Evolutionary conservation across 257 asterid species (phyloP), one percentile per base, ranked within the genome.

Genomic region (Mitragyna speciosa): DNA sequence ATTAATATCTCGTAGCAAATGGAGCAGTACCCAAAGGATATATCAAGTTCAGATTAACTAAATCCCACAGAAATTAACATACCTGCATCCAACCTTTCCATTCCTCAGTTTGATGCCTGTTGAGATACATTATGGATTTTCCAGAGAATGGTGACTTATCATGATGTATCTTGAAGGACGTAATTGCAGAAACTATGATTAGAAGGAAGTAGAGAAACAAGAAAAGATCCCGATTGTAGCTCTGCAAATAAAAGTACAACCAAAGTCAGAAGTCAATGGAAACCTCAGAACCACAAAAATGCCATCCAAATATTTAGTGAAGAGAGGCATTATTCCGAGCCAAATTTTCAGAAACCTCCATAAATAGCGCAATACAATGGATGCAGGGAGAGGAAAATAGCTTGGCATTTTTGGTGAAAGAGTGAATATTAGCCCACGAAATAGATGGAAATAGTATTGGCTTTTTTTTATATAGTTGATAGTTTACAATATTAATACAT

Each of bases 61-160:
- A 77, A 56, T 64, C 16, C 31, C 14, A 26, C 8, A 20, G 68
- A 69, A 76, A 73, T 49, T 66, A 64, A 61, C 69, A 81, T 82
- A 94, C 97, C 96, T 94, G 97, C 98, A 94, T 94, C 98, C 97
- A 91, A 26, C 98, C 98, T 88, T 89, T 94, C 98, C 98, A 92
- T 83, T 94, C 98, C 87, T 94, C 97, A 68, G 98, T 94, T 85
- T 94, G 98, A 87, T 94, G 97, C 83, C 98, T 88, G 87, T 92
- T 94, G 71, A 94, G 86, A 80, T 94, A 94, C 96, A 94, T 89
- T 75, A 89, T 91, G 70, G 97, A 63, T 88, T 89, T 94, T 74
- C 96, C 97, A 10, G 97, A 89, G 80, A 92, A 78, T 19, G 94
- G 92, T 30, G 97, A 94, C 84, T 90, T 91, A 86, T 94, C 97